Evolutionary conservation across 805 yeast genomes (phyloP), one percentile per base, ranked within the genome.

Genomic region (Metschnikowia cubensis): DNA sequence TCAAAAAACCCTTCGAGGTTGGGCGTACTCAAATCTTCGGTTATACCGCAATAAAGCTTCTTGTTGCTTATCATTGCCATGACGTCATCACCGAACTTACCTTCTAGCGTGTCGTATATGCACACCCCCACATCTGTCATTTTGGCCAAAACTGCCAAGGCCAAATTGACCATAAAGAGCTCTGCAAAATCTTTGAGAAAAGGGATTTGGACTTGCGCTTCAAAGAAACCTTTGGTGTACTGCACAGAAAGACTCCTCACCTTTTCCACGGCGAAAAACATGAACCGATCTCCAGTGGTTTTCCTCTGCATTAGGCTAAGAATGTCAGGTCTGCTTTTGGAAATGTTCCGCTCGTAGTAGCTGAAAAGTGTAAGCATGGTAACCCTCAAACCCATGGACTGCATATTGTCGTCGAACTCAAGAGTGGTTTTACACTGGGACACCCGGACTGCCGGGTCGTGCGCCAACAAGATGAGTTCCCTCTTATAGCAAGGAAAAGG

Each of bases 311-410:
- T 21, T 11, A 43, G 39, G 32, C 34, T 42, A 18, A 42, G 46
- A 6, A 39, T 36, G 13, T 45, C 47, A 14, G 20, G 49, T n/a
- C 32, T 13, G 22, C 36, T 10, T 6, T 47, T 36, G n/a, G 22
- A 35, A 14, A 15, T 18, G 42, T 34, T 17, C n/a, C 3, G 11
- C 6, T 48, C 50, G 22, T 35, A 50, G 31, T 36, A 31, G 11
- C 50, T 18, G 35, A 49, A 29, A 10, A 49, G 43, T 13, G 31
- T 10, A 3, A 54, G 45, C 25, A 52, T 34, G 14, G 22, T 46
- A 2, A 56, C 59, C n/a, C 75, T 59, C 4, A 65, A 45, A 10
- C 29, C 29, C 65, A 69, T 63, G 1, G 72, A 66, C 35, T 61
- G 63, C 47, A 56, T 36, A 49, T 64, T 65, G 49, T 67, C 72